Evolutionary conservation across 2,329 filamentous ascomycete species (phyloP), one percentile per base, ranked within the genome.

Genomic region (Cladobotryum mycophilum): DNA sequence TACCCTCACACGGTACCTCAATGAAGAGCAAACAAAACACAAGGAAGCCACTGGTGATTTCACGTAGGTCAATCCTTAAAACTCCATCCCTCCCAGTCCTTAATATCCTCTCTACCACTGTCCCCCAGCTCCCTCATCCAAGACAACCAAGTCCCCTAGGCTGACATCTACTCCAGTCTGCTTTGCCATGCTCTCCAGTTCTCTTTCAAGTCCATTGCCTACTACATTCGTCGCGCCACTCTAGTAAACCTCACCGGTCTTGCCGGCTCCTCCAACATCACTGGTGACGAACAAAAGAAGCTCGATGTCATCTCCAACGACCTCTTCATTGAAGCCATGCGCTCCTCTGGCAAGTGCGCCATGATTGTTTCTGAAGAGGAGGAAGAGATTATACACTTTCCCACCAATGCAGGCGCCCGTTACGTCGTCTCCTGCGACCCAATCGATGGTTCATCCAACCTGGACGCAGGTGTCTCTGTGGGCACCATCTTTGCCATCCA

Each of bases 221-320:
- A 97, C 80, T 99, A 96, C 78, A 99, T 99, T 71, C 91, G 92
- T 64, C 86, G 93, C 70, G 90, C 92, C 35, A 92, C 89, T 20
- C 78, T 99, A 58, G 92, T 97, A 75, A 96, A 96, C 77, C 82
- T 99, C 55, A 95, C 89, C 47, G 93, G 93, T 55, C 84, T 99
- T 45, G 93, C 93, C 55, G 93, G 93, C 53, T 93, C 92, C 54
- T 89, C 90, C 59, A 99, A 99, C 74, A 89, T 80, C 48, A 97
- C 93, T 3, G 93, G 93, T 58, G 93, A 99, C 70, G 93, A 97
- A 69, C 93, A 99, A 71, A 99, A 99, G 83, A 99, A 99, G 76
- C 88, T 99, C 56, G 93, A 99, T 68, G 92, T 99, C 53, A 97
- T 99, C 67, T 92, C 91, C 69, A 97, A 99, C 69, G 93, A 99